Evolutionary conservation across 1,284 basidiomycete species (phyloP).

Genomic region (Ceratobasidium sp.): DNA sequence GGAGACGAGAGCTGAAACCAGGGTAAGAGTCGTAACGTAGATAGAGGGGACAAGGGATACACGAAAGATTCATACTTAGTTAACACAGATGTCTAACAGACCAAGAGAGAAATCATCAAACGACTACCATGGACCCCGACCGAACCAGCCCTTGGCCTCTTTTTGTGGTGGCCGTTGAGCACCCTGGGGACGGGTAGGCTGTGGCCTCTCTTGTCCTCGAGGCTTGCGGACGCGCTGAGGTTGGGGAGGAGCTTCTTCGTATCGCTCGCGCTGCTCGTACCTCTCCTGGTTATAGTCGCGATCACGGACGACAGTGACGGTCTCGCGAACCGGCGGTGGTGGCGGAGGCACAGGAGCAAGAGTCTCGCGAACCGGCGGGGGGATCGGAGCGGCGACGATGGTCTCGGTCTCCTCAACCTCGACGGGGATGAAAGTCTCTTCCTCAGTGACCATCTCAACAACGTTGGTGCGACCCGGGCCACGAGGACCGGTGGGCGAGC

Average conservation of each 20-base stretch:
- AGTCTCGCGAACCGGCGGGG: constrained; percentile 23
- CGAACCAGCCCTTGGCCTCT: constrained; percentile 43
- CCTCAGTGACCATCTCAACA: constrained; percentile 73
- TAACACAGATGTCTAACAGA: constrained; percentile 39
- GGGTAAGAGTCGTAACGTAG: constrained; percentile 41
- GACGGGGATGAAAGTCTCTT: constrained; percentile 45
- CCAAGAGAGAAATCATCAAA: constrained; percentile 15
- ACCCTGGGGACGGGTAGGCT: constrained; percentile 40
- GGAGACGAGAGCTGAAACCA: constrained; percentile 39
- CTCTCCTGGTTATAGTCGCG: constrained; percentile 33
- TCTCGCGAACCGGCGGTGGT: constrained; percentile 33
- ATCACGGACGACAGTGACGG: constrained; percentile 38
- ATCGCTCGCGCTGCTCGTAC: neutral
- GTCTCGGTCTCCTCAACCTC: constrained; percentile 48
- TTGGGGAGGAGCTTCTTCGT: constrained; percentile 15
- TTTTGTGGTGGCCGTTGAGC: constrained; percentile 30
- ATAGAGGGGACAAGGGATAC: constrained; percentile 19
- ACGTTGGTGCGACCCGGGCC: constrained; percentile 67
- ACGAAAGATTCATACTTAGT: constrained; percentile 46
- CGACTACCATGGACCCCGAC: constrained; percentile 43
- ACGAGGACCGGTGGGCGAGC: constrained; percentile 60
- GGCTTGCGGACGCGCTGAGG: constrained; percentile 34
- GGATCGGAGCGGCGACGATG: constrained; percentile 22
- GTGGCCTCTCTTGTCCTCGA: constrained; percentile 32
- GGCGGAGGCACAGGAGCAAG: constrained; percentile 34